Evolutionary conservation across 1,139 yeast genomes (phyloP).

Genomic region (Pichia sp.): DNA sequence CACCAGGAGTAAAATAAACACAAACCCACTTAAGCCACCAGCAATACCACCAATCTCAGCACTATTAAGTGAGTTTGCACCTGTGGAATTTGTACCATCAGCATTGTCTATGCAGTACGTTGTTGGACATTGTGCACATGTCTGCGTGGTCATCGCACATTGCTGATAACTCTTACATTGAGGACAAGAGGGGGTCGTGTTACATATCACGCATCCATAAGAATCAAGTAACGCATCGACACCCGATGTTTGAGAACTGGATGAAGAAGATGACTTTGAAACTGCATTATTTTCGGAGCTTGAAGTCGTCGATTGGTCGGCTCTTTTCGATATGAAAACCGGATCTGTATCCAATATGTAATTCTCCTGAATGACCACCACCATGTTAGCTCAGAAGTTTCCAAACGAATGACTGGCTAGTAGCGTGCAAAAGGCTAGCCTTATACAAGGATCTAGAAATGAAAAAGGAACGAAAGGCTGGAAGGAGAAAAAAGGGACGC

Average conservation of each 20-base stretch:
- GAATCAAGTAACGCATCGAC: not conserved
- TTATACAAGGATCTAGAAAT: not conserved
- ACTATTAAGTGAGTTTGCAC: slow-evolving; percentile 19
- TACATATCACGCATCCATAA: slow-evolving; percentile 48
- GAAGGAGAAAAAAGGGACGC: not conserved
- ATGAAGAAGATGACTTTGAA: not conserved
- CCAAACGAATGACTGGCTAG: too few species aligned
- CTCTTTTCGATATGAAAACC: not conserved
- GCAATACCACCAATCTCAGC: slow-evolving; percentile 54
- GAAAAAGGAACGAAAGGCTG: not conserved
- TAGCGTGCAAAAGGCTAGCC: too few species aligned
- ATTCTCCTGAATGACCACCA: not conserved
- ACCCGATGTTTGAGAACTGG: not conserved
- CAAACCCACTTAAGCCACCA: slow-evolving; percentile 61
- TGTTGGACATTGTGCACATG: slow-evolving; percentile 55
- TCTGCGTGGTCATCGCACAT: slow-evolving; percentile 48
- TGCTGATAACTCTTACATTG: slow-evolving; percentile 48
- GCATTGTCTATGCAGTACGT: slow-evolving; percentile 45
- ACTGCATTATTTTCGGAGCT: not conserved
- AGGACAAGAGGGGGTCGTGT: slow-evolving; percentile 45
- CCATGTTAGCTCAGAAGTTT: not conserved
- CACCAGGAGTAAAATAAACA: slow-evolving; percentile 37
- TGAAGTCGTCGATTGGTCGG: not conserved
- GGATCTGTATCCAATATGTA: not conserved
- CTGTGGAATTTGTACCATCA: slow-evolving; percentile 13